Base-by-base conservation (phyloP, 768 basidiomycete genomes). In the Mycena haematopus region DNA sequence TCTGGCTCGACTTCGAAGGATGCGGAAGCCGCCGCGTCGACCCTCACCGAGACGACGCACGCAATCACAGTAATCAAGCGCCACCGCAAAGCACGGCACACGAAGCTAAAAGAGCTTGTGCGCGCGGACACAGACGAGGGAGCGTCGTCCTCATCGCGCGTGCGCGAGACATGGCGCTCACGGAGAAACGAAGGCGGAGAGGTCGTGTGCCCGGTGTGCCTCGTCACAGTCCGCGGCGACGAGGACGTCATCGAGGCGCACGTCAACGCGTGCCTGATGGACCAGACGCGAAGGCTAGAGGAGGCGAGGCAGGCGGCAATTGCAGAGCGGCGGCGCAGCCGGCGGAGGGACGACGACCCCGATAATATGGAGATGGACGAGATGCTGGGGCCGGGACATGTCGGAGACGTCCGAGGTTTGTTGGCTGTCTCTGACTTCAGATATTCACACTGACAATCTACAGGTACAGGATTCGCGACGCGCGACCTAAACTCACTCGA, bases 221-320 rank as follows among this genome's bases (percentile, higher is more conserved):
- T 80, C 47, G 74, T 75, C 42, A 73, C 73, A 17, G 79, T 92
- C 1, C 76, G 74, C 49, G 92, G 91, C 1, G 91, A 92, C 68
- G 78, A 81, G 46, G 92, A 92, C 62, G 86, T 92, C 10, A 69
- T 91, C 2, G 86, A 91, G 67, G 91, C 90, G 17, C 92, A 94
- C 74, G 83, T 94, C n/a, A 90, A 94, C 68, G 80, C 90, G 8
- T 94, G 92, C 71, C 73, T 94, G 45, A 85, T 85, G 6, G 78
- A 90, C 68, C 84, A 86, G 67, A 78, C 71, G 54, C 75, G 73
- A 35, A 72, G 78, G 54, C 52, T 80, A 38, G 79, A 82, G 64
- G 81, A 80, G 54, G 79, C 81, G 47, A 73, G 80, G 53, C 73
- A 76, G 46, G 76, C 75, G 49, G 74, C 77, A 52, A 73, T 77